Percentiles rank a stretch among this genome's conserved stretches.
These are phyloP conservation scores for Spatholobus suberectus DNA, from an alignment of 306 rosid species.

Conservation along the genomic window DNA sequence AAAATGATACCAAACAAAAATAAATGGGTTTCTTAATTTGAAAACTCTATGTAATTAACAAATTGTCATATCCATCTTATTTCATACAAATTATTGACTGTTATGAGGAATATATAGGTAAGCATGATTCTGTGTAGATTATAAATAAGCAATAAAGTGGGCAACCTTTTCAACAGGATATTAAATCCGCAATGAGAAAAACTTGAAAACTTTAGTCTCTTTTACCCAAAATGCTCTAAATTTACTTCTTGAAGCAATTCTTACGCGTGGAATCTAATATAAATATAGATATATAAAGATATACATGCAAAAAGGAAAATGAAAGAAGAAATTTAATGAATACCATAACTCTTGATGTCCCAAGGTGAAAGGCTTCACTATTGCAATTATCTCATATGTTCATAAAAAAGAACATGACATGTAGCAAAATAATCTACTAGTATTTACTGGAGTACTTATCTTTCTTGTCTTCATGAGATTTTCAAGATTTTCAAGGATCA, in stretches of 20 bases:
- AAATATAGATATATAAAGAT: no score
- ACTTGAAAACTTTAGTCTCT: background rate
- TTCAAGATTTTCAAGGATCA: no score
- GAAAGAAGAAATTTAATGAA: no score
- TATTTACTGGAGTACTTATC: no score
- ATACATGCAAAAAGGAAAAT: no score
- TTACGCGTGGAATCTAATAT: constrained; percentile 17
- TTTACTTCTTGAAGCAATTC: constrained; percentile 3
- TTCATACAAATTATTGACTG: background rate
- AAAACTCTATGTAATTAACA: background rate
- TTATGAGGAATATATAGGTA: background rate
- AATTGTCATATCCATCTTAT: background rate
- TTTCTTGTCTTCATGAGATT: no score
- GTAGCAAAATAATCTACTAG: no score
- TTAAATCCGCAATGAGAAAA: background rate
- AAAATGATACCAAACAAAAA: background rate
- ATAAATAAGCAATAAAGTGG: background rate
- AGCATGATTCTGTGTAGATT: background rate
- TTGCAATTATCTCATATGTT: no score
- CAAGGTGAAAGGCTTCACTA: no score
- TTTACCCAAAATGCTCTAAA: constrained; percentile 14
- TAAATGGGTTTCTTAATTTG: background rate
- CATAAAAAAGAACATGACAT: no score
- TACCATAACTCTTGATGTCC: no score
- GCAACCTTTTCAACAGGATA: background rate